These are phyloP conservation scores for Skeletonema costatum DNA, from an alignment of 108 stramenopile species.

Conservation along the genomic window DNA sequence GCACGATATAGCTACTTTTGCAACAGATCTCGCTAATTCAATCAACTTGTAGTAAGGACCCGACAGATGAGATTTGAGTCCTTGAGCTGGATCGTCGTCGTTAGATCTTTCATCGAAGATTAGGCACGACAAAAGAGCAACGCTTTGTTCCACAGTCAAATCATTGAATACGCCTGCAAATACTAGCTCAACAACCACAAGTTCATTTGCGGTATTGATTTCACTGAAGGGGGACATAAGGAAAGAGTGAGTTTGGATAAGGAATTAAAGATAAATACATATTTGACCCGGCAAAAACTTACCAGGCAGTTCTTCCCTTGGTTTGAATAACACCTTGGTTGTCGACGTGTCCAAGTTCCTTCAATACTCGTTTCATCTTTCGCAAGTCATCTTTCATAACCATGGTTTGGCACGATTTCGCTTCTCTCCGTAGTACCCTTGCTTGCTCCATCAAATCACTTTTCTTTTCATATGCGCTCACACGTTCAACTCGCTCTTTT, in stretches of 20 bases:
- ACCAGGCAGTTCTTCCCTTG: conserved; percentile 97
- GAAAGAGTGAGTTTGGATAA: background rate
- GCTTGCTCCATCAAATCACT: conserved; percentile 71
- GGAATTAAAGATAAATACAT: background rate
- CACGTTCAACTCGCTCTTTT: conserved; percentile 56
- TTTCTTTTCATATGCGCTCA: conserved; percentile 71
- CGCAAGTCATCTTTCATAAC: conserved; percentile 96
- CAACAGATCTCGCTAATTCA: conserved; percentile 86
- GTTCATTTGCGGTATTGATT: conserved; percentile 96
- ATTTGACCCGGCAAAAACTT: background rate
- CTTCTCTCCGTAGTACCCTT: conserved; percentile 73
- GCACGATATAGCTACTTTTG: conserved; percentile 82
- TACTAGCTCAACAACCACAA: conserved; percentile 95
- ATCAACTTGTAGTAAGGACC: conserved; percentile 83
- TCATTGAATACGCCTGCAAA: conserved; percentile 97
- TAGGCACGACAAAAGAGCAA: conserved; percentile 91
- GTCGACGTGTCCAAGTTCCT: conserved; percentile 94
- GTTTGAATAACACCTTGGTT: conserved; percentile 93
- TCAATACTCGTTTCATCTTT: conserved; percentile 95
- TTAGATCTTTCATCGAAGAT: conserved; percentile 86
- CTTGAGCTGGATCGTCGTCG: conserved; percentile 77
- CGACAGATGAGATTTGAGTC: conserved; percentile 72
- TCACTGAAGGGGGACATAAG: conserved; percentile 41
- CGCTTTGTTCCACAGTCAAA: conserved; percentile 89
- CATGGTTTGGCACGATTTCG: conserved; percentile 78